Conservation (phyloP, 2,329 filamentous ascomycete species). For the Colletotrichum destructivum region DNA sequence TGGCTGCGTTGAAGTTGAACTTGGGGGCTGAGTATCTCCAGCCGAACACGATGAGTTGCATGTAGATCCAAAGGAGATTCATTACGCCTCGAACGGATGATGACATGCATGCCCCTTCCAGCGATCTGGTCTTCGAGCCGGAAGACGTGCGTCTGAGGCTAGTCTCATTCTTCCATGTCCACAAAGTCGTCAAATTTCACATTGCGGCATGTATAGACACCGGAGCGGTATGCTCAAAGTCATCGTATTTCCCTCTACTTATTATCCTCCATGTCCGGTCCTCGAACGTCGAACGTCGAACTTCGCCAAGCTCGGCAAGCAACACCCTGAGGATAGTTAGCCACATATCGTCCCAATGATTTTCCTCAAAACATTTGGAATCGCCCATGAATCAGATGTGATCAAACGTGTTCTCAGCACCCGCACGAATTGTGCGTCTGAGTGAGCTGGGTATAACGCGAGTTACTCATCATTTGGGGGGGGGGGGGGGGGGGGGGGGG, state of each 20-base stretch:
- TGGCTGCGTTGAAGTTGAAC: background rate
- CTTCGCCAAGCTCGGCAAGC: background rate
- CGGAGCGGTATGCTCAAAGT: background rate
- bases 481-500: too few species aligned
- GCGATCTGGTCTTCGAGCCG: background rate
- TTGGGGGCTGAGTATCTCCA: background rate
- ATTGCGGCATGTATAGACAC: background rate
- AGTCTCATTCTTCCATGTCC: too few species aligned
- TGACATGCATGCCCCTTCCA: background rate
- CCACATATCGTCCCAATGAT: background rate
- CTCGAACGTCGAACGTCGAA: background rate
- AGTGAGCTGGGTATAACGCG: conserved; percentile 32
- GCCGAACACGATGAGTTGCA: background rate
- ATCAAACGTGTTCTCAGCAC: conserved; percentile 32
- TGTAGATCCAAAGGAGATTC: too few species aligned
- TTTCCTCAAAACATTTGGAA: background rate
- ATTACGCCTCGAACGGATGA: background rate
- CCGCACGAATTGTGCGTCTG: conserved; percentile 26
- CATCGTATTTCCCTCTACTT: conserved; percentile 6
- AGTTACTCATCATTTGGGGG: conserved; percentile 21
- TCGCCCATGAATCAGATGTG: conserved; percentile 18
- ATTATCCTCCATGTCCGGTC: background rate
- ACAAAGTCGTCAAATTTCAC: background rate
- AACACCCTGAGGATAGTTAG: conserved; percentile 8
- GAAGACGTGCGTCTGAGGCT: background rate